A percentile compares a stretch with the other conserved stretches of the same genome.
phyloP scores from a whole-genome alignment of 352 stramenopile genomes.

The Phytophthora melonis region DNA sequence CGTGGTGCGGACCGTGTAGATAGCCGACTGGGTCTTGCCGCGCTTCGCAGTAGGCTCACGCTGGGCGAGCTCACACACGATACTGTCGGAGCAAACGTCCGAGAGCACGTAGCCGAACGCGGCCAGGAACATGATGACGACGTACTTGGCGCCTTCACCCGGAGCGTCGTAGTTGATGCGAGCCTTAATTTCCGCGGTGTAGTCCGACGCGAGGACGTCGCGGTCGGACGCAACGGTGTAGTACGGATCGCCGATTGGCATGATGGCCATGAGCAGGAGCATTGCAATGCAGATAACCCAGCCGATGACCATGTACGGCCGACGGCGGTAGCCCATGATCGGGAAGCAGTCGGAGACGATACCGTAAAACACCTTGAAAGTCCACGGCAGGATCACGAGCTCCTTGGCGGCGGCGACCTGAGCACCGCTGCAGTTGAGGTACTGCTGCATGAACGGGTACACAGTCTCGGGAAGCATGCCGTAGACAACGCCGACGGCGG shows the following conservation, averaged over 20 bases:
- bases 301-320: constrained; percentile 70
- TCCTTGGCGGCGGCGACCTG: constrained; percentile 57
- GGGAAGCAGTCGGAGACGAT: constrained; percentile 49
- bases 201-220: constrained; percentile 36
- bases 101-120: constrained; percentile 75
- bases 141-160: constrained; percentile 45
- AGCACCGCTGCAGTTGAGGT: constrained; percentile 62
- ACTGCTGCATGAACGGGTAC: constrained; percentile 64
- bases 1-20: constrained; percentile 39
- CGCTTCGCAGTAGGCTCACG: constrained; percentile 59
- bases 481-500: constrained; percentile 56
- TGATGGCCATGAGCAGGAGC: constrained; percentile 58
- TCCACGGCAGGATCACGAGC: constrained; percentile 62
- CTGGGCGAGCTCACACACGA: constrained; percentile 67
- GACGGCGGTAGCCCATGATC: constrained; percentile 65
- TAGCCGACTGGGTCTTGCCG: constrained; percentile 61
- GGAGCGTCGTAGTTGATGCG: constrained; percentile 54
- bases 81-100: constrained; percentile 68
- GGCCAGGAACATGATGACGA: constrained; percentile 66
- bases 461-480: constrained; percentile 54
- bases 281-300: constrained; percentile 58
- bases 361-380: constrained; percentile 67
- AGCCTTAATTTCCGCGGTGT: constrained; percentile 39
- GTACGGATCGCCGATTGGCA: constrained; percentile 63
- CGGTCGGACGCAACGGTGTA: constrained; percentile 43